These are phyloP conservation scores for Pestalotiopsis sp. DNA, from an alignment of 2,329 filamentous ascomycete genomes.

Conservation along the genomic window DNA sequence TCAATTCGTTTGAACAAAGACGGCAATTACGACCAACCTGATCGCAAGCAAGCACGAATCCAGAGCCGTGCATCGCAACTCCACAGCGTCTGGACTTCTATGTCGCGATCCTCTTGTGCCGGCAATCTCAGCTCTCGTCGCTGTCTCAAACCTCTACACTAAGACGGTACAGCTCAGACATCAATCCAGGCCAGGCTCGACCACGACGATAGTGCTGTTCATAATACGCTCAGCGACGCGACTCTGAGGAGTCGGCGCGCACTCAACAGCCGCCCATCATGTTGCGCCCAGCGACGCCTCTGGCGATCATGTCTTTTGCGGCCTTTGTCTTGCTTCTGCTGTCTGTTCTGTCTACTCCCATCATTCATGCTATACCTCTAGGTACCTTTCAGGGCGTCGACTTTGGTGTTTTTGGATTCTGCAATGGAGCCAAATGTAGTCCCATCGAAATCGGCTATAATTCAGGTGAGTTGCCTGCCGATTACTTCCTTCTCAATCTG, in stretches of 20 bases:
- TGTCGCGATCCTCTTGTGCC: not conserved
- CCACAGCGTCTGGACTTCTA: not conserved
- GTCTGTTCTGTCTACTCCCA: conserved; percentile 86
- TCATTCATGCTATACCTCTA: conserved; percentile 83
- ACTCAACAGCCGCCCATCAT: conserved; percentile 54
- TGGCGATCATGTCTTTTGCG: conserved; percentile 81
- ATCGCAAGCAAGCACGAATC: not conserved
- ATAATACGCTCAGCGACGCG: conserved; percentile 25
- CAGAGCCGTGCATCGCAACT: not conserved
- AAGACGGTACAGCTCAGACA: not conserved
- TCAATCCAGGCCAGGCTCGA: not conserved
- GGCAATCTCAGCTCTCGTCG: not conserved
- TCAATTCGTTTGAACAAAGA: not conserved
- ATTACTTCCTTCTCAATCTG: not conserved
- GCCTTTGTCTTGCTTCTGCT: conserved; percentile 86
- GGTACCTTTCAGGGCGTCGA: conserved; percentile 75
- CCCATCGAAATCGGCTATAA: conserved; percentile 83
- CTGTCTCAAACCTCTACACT: conserved; percentile 2
- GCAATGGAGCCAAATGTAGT: conserved; percentile 68
- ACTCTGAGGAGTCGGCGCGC: conserved; percentile 33
- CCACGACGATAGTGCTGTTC: not conserved
- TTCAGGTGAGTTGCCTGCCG: conserved; percentile 62
- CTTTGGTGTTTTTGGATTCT: conserved; percentile 94
- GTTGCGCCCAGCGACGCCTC: conserved; percentile 89
- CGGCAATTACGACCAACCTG: not conserved